A percentile compares a stretch with the other conserved stretches of the same genome.
These are phyloP conservation scores for Mucuna pruriens DNA, from an alignment of 306 rosid species.

Conservation along the genomic window DNA sequence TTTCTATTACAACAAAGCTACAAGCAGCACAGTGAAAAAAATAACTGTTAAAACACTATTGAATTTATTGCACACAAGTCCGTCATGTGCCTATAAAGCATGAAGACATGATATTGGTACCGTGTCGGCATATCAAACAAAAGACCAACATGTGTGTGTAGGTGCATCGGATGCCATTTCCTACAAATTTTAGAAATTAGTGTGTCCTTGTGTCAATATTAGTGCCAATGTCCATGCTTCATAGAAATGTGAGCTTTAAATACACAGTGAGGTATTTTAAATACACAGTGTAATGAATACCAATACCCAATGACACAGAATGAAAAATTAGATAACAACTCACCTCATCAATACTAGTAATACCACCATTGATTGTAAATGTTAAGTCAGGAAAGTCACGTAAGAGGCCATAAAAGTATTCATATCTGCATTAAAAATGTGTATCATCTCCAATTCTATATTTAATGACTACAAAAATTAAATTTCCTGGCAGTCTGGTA, in stretches of 20 bases:
- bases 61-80: slow-evolving; percentile 1
- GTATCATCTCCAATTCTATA: slow-evolving; percentile 25
- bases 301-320: slow-evolving; percentile 27
- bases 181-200: background rate
- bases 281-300: slow-evolving; percentile 2
- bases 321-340: slow-evolving; percentile 35
- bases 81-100: background rate
- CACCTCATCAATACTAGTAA: slow-evolving; percentile 84
- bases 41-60: background rate
- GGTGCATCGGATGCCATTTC: background rate
- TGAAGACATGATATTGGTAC: background rate
- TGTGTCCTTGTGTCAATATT: too few species aligned
- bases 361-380: slow-evolving; percentile 97
- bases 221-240: background rate
- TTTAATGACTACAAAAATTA: slow-evolving; percentile 27
- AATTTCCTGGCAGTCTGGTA: background rate
- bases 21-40: background rate
- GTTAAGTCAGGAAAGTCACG: slow-evolving; percentile 97
- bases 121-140: background rate
- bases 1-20: too few species aligned
- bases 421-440: slow-evolving; percentile 65
- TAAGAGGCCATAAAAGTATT: slow-evolving; percentile 86
- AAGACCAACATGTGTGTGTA: background rate
- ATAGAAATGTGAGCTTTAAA: background rate
- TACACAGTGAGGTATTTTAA: background rate